A percentile compares a stretch with the other conserved stretches of the same genome.
Evolutionary conservation across 1,284 basidiomycete genomes (phyloP).

Genomic region (Schizophyllum commune): DNA sequence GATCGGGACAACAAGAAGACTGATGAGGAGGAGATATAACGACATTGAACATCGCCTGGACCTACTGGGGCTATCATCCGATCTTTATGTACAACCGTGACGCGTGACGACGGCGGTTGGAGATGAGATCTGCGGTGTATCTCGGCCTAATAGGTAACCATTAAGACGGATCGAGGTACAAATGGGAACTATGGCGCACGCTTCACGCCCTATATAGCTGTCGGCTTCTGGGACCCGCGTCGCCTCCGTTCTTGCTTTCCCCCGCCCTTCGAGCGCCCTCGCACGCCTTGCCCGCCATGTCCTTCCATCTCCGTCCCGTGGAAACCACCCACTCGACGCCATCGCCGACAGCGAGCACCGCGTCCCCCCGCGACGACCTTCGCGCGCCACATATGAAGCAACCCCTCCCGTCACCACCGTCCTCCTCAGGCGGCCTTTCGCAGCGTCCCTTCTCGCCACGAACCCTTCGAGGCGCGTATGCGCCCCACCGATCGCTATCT

Average conservation of each 20-base stretch:
- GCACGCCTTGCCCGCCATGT: not conserved
- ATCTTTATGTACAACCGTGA: not conserved
- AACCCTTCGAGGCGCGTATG: conserved; percentile 41
- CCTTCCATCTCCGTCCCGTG: not conserved
- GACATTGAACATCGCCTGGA: not conserved
- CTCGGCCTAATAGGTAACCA: not conserved
- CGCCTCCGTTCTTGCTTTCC: conserved; percentile 13
- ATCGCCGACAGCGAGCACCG: not conserved
- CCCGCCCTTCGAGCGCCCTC: conserved; percentile 12
- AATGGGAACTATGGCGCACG: not conserved
- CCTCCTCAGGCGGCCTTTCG: conserved; percentile 16
- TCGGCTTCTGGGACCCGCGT: conserved; percentile 9
- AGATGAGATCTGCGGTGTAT: not conserved
- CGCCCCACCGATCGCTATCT: conserved; percentile 2
- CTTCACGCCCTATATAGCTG: not conserved
- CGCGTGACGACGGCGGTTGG: not conserved
- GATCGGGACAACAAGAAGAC: not conserved
- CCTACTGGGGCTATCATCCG: not conserved
- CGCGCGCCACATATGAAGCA: not conserved
- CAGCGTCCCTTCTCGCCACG: conserved; percentile 41
- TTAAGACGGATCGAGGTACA: not conserved
- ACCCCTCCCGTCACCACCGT: not conserved
- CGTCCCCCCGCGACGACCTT: not conserved
- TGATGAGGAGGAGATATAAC: not conserved
- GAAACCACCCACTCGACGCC: not conserved